These are phyloP conservation scores for Rhododendron molle DNA, from an alignment of 148 eudicot genomes.

Conservation along the genomic window DNA sequence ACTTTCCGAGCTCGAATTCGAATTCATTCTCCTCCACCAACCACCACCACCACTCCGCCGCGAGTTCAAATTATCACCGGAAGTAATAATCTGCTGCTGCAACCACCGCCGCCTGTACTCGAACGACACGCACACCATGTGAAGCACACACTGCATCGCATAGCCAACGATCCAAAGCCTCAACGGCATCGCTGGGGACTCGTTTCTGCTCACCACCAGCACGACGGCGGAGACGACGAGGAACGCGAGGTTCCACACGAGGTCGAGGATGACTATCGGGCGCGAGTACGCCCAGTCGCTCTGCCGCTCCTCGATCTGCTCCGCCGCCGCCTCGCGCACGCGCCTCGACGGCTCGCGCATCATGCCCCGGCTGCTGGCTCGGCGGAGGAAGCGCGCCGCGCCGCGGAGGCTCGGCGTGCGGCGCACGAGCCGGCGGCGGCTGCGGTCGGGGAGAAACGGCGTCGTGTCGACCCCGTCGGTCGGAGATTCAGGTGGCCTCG, in stretches of 20 bases:
- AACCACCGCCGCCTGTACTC: slow-evolving; percentile 41
- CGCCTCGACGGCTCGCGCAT: slow-evolving; percentile 63
- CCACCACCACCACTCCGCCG: slow-evolving; percentile 12
- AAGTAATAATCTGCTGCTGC: slow-evolving; percentile 16
- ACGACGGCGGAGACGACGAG: slow-evolving; percentile 34
- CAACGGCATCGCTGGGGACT: slow-evolving; percentile 49
- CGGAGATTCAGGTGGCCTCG: slow-evolving; percentile 12
- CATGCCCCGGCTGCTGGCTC: slow-evolving; percentile 51
- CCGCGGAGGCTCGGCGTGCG: slow-evolving; percentile 45
- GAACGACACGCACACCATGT: slow-evolving; percentile 61
- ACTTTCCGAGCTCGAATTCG: slow-evolving; percentile 51
- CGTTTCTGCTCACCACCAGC: slow-evolving; percentile 40
- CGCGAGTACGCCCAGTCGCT: slow-evolving; percentile 74
- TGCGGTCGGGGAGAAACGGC: slow-evolving; percentile 38
- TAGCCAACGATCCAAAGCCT: slow-evolving; percentile 77
- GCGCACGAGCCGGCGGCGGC: slow-evolving; percentile 25
- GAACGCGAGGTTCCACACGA: slow-evolving; percentile 60
- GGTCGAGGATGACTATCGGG: slow-evolving; percentile 55
- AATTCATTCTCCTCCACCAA: slow-evolving; percentile 27
- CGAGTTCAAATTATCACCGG: slow-evolving; percentile 7
- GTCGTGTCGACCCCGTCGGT: slow-evolving; percentile 20
- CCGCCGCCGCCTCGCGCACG: slow-evolving; percentile 71
- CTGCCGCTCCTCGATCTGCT: slow-evolving; percentile 68
- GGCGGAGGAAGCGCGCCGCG: slow-evolving; percentile 62
- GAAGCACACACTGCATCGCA: slow-evolving; percentile 58